Evolutionary conservation across 2,329 filamentous ascomycete species (phyloP), one percentile per base, ranked within the genome.

Genomic region (Pezicula carpinea): DNA sequence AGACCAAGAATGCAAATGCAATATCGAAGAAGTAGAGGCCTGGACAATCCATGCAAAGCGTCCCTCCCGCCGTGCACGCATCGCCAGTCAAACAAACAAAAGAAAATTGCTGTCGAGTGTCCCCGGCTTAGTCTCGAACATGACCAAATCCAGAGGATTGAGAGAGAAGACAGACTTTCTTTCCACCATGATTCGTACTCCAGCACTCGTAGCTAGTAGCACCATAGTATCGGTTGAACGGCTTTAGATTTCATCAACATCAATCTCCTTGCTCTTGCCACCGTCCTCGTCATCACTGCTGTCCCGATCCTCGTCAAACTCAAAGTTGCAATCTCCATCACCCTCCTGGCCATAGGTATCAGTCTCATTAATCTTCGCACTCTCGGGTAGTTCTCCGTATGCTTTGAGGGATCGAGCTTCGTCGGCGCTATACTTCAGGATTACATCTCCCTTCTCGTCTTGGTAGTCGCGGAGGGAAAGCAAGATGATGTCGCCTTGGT

Each of bases 351-450:
- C 82, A 65, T 86, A 95, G 40, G 89, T 95, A 71, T 97, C 93
- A 56, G 90, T 96, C 82, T 99, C 93, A 82, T 99, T 99, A 82
- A 99, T 99, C 86, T 97, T 97, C 69, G 93, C 93, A 64, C 83
- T 87, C 75, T 97, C 93, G 59, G 93, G 93, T 51, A 99, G 79
- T 73, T 99, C 93, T 69, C 93, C 93, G 71, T 97, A 97, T 53
- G 90, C 89, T 76, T 97, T 97, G 64, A 99, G 81, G 59, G 83
- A 87, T 66, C 93, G 85, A 63, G 93, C 93, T 77, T 97, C 93
- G 66, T 99, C 93, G 73, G 89, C 85, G 48, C 82, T 88, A 81
- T 96, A 96, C 77, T 96, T 97, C 67, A 95, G 83, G 66, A 93
- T 92, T 42, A 95, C 88, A 65, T 93, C 89, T 60, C 87, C 89